Base-by-base conservation (phyloP, 306 rosid species). In the Medicago truncatula region DNA sequence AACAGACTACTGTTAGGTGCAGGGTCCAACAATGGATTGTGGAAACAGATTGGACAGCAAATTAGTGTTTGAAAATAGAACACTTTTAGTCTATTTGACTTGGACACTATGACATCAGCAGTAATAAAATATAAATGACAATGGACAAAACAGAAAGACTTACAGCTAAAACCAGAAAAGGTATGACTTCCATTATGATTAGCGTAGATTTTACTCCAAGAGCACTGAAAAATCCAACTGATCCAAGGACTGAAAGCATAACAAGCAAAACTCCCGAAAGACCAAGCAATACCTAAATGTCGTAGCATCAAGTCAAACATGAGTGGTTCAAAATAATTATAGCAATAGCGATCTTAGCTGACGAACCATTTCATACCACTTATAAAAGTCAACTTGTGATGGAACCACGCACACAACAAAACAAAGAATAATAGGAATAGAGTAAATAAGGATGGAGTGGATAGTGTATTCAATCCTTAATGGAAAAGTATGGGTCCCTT, bases 101-200 rank as follows among this genome's bases (percentile, higher is more conserved):
- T 31, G 64, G 46, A 67, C 40, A 49, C 53, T 57, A n/a, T 67
- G 62, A 69, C 39, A 72, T 15, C 16, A 70, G 62, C 25, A 81
- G 43, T 58, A 8, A n/a, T 71, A 36, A 77, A 78, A 54, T 39
- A 40, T 67, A 56, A 53, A 70, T 56, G 49, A 21, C 14, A 65
- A 52, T 25, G 28, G 74, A 28, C 46, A 75, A 68, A 53, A 59
- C 39, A 79, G 76, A 78, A 47, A 50, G 38, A 86, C 98, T 88
- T 91, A 94, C 98, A 70, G 98, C 98, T 78, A 94, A 85, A 60
- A 94, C 97, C 39, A 94, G 89, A 79, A 94, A 94, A 57, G 98
- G 98, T 68, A 94, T 94, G 83, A 92, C 98, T 89, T 94, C 98
- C 96, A 94, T 90, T 62, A 94, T 94, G 76, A 94, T 94, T 80